Conservation (phyloP, 2,329 filamentous ascomycete species). For the Trichoderma endophyticum region DNA sequence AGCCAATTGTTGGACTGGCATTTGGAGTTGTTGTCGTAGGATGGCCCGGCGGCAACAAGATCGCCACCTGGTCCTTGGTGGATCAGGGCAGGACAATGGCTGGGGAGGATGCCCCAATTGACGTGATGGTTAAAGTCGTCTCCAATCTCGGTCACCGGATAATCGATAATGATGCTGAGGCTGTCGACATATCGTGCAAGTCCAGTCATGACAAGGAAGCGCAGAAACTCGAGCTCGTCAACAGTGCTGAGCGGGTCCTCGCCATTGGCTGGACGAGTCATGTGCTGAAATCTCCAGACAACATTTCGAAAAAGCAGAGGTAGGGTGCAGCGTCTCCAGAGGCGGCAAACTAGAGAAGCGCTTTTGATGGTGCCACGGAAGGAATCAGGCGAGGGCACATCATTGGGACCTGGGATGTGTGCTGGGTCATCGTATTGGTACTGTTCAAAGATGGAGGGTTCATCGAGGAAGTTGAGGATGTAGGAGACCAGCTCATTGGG, state of each 20-base stretch:
- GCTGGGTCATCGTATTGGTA: conserved; percentile 48
- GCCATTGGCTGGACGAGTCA: conserved; percentile 27
- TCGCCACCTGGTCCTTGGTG: conserved; percentile 1
- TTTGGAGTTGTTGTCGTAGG: neutral
- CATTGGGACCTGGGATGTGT: conserved; percentile 30
- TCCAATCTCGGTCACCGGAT: conserved; percentile 26
- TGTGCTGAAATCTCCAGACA: conserved; percentile 39
- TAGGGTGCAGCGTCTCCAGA: conserved; percentile 50
- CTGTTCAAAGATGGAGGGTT: conserved; percentile 45
- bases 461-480: conserved; percentile 55
- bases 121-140: conserved; percentile 28
- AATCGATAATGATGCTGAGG: conserved; percentile 41
- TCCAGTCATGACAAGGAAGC: conserved; percentile 36
- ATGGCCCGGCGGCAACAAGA: neutral
- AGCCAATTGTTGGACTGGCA: conserved; percentile 39
- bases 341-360: conserved; percentile 50
- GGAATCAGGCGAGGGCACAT: conserved; percentile 18
- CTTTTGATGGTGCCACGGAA: conserved; percentile 49
- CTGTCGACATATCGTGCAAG: conserved; percentile 41
- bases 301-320: conserved; percentile 58
- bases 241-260: conserved; percentile 23
- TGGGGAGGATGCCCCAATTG: conserved; percentile 32
- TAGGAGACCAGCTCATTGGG: conserved; percentile 60
- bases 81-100: conserved; percentile 29
- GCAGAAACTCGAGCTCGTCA: conserved; percentile 36